A percentile compares a stretch with the other conserved stretches of the same genome.
Evolutionary conservation across 2,329 filamentous ascomycete species (phyloP).

Genomic region (Teratosphaeria viscida): DNA sequence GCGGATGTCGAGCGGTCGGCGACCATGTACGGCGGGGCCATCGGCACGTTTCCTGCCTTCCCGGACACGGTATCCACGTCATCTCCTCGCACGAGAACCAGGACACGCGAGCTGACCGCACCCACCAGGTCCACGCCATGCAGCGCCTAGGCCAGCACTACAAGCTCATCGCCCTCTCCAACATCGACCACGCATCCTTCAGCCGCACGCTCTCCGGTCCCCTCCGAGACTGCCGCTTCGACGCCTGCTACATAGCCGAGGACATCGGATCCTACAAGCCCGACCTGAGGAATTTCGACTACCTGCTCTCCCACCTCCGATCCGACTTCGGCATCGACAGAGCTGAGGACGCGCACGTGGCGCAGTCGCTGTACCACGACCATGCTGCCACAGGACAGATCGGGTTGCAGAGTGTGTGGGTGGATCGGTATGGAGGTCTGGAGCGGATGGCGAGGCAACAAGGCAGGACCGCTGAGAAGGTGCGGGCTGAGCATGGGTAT

Average conservation of each 20-base stretch:
- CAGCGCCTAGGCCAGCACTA: constrained; percentile 39
- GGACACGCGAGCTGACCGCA: not conserved
- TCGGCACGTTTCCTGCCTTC: constrained; percentile 48
- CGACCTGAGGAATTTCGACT: constrained; percentile 51
- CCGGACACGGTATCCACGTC: constrained; percentile 39
- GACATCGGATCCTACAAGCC: constrained; percentile 67
- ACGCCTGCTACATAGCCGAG: constrained; percentile 58
- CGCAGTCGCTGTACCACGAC: constrained; percentile 57
- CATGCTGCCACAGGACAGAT: constrained; percentile 53
- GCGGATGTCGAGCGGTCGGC: constrained; percentile 31
- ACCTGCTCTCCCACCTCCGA: constrained; percentile 47
- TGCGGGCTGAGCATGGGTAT: constrained; percentile 39
- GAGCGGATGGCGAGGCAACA: constrained; percentile 27
- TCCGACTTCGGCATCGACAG: constrained; percentile 47
- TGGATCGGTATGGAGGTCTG: constrained; percentile 43
- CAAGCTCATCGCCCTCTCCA: constrained; percentile 52
- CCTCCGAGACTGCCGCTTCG: constrained; percentile 47
- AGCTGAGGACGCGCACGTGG: constrained; percentile 53
- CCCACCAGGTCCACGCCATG: constrained; percentile 32
- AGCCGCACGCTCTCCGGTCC: constrained; percentile 36
- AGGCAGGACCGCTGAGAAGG: constrained; percentile 28
- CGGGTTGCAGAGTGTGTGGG: constrained; percentile 56
- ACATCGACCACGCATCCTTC: constrained; percentile 48
- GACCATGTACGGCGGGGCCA: constrained; percentile 40
- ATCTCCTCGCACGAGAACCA: not conserved